Conservation (phyloP, 169 alveolate species). For the Plasmodium gonderi region DNA sequence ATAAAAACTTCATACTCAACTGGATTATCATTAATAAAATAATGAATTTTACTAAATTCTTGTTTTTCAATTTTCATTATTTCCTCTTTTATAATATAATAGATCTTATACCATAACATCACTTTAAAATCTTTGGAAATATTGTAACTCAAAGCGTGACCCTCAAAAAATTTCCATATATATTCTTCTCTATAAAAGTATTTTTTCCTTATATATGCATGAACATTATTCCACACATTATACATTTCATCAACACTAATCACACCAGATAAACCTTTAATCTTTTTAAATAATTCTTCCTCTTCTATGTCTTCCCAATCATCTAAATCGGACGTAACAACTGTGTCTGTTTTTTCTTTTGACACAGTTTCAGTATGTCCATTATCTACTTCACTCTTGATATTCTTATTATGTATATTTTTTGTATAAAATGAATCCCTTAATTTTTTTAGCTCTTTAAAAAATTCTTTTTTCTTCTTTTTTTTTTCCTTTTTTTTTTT, state of each 20-base stretch:
- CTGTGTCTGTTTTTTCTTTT: neutral
- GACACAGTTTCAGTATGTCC: neutral
- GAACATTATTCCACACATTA: neutral
- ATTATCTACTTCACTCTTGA: neutral
- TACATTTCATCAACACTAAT: neutral
- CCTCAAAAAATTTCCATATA: neutral
- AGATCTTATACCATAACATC: neutral
- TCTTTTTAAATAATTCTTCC: neutral
- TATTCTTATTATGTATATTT: neutral
- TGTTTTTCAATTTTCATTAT: neutral
- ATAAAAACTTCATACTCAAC: neutral
- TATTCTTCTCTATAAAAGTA: neutral
- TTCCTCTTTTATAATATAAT: neutral
- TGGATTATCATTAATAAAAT: neutral
- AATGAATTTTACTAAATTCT: neutral
- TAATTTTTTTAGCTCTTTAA: neutral
- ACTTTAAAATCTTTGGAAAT: neutral
- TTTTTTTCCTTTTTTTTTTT: neutral
- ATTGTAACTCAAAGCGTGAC: neutral
- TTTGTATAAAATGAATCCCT: neutral
- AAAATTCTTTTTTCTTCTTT: neutral
- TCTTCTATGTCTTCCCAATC: neutral
- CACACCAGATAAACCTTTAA: neutral
- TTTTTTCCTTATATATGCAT: neutral
- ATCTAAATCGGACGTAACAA: neutral